Percentiles rank a stretch among this genome's conserved stretches.
These are phyloP conservation scores for Aureobasidium sp. DNA, from an alignment of 2,329 filamentous ascomycete species.

Conservation along the genomic window DNA sequence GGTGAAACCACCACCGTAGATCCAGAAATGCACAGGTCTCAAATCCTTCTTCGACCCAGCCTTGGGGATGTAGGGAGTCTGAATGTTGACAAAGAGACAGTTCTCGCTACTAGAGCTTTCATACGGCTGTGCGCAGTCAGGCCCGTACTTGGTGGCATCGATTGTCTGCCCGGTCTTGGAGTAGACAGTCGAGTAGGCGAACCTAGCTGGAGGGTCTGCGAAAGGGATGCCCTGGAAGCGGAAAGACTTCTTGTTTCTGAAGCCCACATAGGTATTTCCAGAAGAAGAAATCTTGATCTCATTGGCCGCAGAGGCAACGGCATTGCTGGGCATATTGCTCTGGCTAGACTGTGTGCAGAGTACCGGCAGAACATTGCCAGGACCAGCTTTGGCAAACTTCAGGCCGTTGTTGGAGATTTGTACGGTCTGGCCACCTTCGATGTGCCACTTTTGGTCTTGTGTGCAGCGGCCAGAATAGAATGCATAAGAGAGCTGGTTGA, in stretches of 20 bases:
- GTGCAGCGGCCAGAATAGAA: slow-evolving; percentile 35
- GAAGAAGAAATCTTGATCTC: slow-evolving; percentile 34
- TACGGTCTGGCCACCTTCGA: slow-evolving; percentile 29
- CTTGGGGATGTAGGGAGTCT: slow-evolving; percentile 40
- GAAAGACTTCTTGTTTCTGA: slow-evolving; percentile 48
- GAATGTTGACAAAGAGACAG: slow-evolving; percentile 45
- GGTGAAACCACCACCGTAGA: slow-evolving; percentile 52
- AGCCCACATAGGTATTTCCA: slow-evolving; percentile 44
- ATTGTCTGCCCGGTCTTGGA: slow-evolving; percentile 40
- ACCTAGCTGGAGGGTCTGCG: slow-evolving; percentile 36
- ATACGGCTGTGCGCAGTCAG: slow-evolving; percentile 36
- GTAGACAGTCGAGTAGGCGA: slow-evolving; percentile 43
- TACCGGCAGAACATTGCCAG: slow-evolving; percentile 37
- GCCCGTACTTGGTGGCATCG: slow-evolving; percentile 40
- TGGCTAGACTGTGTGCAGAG: slow-evolving; percentile 46
- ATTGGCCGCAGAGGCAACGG: slow-evolving; percentile 31
- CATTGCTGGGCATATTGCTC: slow-evolving; percentile 28
- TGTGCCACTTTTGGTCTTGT: slow-evolving; percentile 36
- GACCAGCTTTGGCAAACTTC: slow-evolving; percentile 8
- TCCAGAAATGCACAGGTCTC: slow-evolving; percentile 45
- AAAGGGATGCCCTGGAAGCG: slow-evolving; percentile 43
- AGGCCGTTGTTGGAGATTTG: not conserved
- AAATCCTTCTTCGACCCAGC: slow-evolving; percentile 33
- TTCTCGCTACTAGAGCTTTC: slow-evolving; percentile 33
- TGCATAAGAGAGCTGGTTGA: slow-evolving; percentile 40